Evolutionary conservation across 2,329 filamentous ascomycete species (phyloP).

Genomic region (Alternaria postmessia): DNA sequence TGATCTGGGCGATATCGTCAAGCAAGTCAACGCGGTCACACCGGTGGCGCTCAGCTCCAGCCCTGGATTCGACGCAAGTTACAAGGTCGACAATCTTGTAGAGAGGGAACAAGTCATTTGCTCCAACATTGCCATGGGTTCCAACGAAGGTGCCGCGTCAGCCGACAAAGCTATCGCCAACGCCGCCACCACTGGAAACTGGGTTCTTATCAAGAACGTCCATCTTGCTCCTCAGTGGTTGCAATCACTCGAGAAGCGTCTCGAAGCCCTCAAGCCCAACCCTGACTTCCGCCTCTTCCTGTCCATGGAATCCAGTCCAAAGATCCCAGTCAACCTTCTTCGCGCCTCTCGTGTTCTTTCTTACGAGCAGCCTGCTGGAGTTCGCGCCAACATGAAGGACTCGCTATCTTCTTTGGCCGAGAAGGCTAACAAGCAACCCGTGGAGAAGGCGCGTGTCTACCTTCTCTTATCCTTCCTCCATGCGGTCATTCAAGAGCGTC

Average conservation of each 20-base stretch:
- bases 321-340: conserved; percentile 95
- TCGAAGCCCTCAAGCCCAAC: conserved; percentile 94
- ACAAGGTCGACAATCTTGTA: conserved; percentile 96
- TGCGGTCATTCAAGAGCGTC: conserved; percentile 91
- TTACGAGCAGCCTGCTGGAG: conserved; percentile 97
- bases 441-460: conserved; percentile 90
- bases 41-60: conserved; percentile 93
- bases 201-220: conserved; percentile 99
- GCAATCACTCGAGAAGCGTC: conserved; percentile 94
- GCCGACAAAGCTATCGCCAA: conserved; percentile 96
- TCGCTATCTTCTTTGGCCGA: conserved; percentile 84
- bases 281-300: conserved; percentile 93
- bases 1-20: conserved; percentile 84
- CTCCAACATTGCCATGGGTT: conserved; percentile 99
- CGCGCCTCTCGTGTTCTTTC: conserved; percentile 93
- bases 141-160: conserved; percentile 88
- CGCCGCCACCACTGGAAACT: conserved; percentile 88
- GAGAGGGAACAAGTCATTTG: conserved; percentile 83
- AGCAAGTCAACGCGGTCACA: conserved; percentile 81
- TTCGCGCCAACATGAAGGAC: conserved; percentile 98
- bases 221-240: conserved; percentile 96
- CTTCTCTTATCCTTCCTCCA: conserved; percentile 92
- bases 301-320: conserved; percentile 96
- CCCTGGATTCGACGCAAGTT: conserved; percentile 96
- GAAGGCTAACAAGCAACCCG: conserved; percentile 79